Evolutionary conservation across 805 yeast species (phyloP).

Genomic region (Metschnikowia koreensis): DNA sequence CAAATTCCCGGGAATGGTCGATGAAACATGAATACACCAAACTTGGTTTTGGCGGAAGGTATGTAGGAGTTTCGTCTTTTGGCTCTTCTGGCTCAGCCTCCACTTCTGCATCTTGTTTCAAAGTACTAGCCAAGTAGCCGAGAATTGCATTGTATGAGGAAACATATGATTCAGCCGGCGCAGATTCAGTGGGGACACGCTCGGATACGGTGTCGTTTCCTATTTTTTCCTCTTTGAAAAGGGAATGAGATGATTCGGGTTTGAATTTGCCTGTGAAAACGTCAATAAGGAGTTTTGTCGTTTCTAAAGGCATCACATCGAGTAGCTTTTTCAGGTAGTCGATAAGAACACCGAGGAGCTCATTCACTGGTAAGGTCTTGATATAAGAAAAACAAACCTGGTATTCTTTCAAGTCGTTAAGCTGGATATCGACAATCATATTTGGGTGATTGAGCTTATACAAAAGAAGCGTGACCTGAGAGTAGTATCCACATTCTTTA

Average conservation of each 20-base stretch:
- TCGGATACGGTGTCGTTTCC: slow-evolving; percentile 11
- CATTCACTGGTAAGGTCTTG: slow-evolving; percentile 69
- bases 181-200: slow-evolving; percentile 12
- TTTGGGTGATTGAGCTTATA: slow-evolving; percentile 70
- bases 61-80: slow-evolving; percentile 49
- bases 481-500: slow-evolving; percentile 65
- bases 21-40: slow-evolving; percentile 83
- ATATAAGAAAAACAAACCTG: slow-evolving; percentile 62
- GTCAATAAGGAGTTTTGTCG: slow-evolving; percentile 77
- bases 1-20: slow-evolving; percentile 84
- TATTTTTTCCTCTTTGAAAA: slow-evolving; percentile 6
- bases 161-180: slow-evolving; percentile 3
- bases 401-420: slow-evolving; percentile 63
- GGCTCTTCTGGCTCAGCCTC: slow-evolving; percentile 1
- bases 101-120: slow-evolving; percentile 1
- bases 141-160: slow-evolving; percentile 19
- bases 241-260: slow-evolving; percentile 32
- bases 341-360: slow-evolving; percentile 66
- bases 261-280: slow-evolving; percentile 84
- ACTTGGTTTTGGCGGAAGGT: slow-evolving; percentile 88
- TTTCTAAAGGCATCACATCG: slow-evolving; percentile 69
- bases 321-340: slow-evolving; percentile 65
- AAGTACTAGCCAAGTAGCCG: slow-evolving; percentile 15
- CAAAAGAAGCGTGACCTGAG: slow-evolving; percentile 69
- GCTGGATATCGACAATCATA: slow-evolving; percentile 69